phyloP scores from a whole-genome alignment of 768 basidiomycete genomes.

The Dentipellis sp. region DNA sequence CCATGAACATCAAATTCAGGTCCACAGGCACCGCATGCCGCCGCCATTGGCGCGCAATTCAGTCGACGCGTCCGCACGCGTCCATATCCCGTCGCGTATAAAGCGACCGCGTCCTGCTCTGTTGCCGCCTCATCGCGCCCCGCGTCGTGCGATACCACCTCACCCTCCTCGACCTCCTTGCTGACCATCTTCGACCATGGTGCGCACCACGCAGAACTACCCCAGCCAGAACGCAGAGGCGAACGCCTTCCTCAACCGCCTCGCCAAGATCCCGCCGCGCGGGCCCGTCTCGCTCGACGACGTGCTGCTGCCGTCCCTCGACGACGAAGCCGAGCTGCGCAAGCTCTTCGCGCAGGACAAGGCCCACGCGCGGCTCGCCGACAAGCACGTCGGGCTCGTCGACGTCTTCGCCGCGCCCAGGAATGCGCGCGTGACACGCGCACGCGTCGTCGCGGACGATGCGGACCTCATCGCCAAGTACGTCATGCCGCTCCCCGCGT shows the following conservation, averaged over 20 bases:
- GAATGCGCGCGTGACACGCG: slow-evolving; percentile 40
- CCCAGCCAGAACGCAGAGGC: slow-evolving; percentile 19
- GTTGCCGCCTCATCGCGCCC: too few relatives aligned
- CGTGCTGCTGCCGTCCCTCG: slow-evolving; percentile 43
- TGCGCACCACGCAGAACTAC: too few relatives aligned
- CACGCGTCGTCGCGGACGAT: slow-evolving; percentile 36
- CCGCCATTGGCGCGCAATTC: too few relatives aligned
- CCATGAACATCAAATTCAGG: too few relatives aligned
- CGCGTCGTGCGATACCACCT: too few relatives aligned
- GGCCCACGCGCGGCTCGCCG: slow-evolving; percentile 30
- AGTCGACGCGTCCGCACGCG: too few relatives aligned
- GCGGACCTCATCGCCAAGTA: slow-evolving; percentile 37
- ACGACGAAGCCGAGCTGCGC: slow-evolving; percentile 46
- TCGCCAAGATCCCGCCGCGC: slow-evolving; percentile 15
- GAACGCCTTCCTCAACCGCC: slow-evolving; percentile 18
- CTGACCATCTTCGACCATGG: too few relatives aligned
- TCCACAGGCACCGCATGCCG: too few relatives aligned
- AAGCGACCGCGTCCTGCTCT: too few relatives aligned
- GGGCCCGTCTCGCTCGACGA: slow-evolving; percentile 30
- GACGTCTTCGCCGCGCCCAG: slow-evolving; percentile 45
- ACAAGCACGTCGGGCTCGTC: slow-evolving; percentile 49
- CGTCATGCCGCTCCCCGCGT: slow-evolving; percentile 42
- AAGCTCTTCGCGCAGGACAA: slow-evolving; percentile 47
- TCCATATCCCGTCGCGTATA: slow-evolving; percentile 9
- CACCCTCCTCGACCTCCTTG: too few relatives aligned